Evolutionary conservation across 1,284 basidiomycete species (phyloP), one percentile per base, ranked within the genome.

Genomic region (Heterobasidion occidentale): DNA sequence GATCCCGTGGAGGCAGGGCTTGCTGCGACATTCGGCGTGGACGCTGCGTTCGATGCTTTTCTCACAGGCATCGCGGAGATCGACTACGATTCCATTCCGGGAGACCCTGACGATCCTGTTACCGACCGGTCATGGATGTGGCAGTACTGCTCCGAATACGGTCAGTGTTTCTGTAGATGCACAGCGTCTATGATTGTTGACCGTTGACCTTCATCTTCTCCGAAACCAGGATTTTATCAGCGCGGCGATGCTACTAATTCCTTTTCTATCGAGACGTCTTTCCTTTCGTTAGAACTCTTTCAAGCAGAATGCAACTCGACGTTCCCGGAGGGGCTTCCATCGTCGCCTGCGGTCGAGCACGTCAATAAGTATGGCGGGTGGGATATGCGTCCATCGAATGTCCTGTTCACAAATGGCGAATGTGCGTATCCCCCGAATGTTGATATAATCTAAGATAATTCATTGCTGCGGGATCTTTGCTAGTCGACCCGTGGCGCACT

Each of bases 401-500:
- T 77, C 1, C 61, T 79, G 55, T 79, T 76, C 61, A 71, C 76
- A 6, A 78, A 78, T 57, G 77, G 77, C n/a, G 76, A 78, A 73
- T 77, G 76, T 74, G 54, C 51, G 73, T 52, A n/a, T 14, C 17
- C 14, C 8, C 1, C 12, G 1, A 49, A 20, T 19, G 33, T 27
- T 38, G n/a, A 27, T 15, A 42, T 19, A 9, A 52, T 38, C 8
- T 65, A 33, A 7, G 11, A 15, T 17, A 9, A 7, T 36, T 35
- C 27, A 27, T 27, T 27, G 27, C 4, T 27, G 27, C 27, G 27
- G 27, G 27, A 27, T 27, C 27, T 27, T 27, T 6, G 4, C 3
- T 54, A 79, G 77, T 78, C 59, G 77, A 79, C 62, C 77, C 77
- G 5, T 79, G 77, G 77, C 65, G 77, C n/a, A 78, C 77, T 8